These are phyloP conservation scores for Solanum infundibuliforme DNA, from an alignment of 257 asterid species.

Conservation along the genomic window DNA sequence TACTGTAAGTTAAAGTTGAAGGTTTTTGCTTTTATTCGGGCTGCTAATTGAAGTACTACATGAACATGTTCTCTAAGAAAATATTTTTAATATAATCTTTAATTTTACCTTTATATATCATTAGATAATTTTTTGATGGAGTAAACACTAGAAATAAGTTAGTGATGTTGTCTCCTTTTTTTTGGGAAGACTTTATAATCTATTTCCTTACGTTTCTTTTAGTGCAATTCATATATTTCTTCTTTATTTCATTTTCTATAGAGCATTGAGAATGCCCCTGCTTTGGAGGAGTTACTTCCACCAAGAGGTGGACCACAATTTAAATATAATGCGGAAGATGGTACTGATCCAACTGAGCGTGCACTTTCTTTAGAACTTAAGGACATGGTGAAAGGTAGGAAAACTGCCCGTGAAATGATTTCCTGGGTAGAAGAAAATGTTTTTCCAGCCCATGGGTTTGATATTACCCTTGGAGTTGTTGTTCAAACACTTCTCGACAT, in stretches of 20 bases:
- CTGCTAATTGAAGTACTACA: neutral
- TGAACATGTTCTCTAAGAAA: neutral
- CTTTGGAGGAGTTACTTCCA: conserved; percentile 92
- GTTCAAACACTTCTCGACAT: conserved; percentile 82
- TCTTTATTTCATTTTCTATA: conserved; percentile 11
- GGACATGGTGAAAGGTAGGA: conserved; percentile 75
- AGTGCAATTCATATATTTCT: neutral
- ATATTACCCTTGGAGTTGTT: conserved; percentile 62
- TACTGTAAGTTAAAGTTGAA: neutral
- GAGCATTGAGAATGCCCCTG: conserved; percentile 97
- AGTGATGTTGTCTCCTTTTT: neutral
- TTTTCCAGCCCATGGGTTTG: conserved; percentile 69
- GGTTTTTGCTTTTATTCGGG: neutral
- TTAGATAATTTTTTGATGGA: neutral
- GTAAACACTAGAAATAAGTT: neutral
- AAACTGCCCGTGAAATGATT: conserved; percentile 51
- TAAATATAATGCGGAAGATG: conserved; percentile 61
- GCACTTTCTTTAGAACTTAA: conserved; percentile 67
- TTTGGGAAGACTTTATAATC: neutral
- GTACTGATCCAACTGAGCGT: conserved; percentile 45
- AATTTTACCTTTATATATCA: neutral
- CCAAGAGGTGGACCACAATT: conserved; percentile 71
- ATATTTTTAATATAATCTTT: neutral
- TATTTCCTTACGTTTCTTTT: neutral
- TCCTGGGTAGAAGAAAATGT: conserved; percentile 76